phyloP scores from a whole-genome alignment of 208 protist species.

The Acanthamoeba rhysodes region DNA sequence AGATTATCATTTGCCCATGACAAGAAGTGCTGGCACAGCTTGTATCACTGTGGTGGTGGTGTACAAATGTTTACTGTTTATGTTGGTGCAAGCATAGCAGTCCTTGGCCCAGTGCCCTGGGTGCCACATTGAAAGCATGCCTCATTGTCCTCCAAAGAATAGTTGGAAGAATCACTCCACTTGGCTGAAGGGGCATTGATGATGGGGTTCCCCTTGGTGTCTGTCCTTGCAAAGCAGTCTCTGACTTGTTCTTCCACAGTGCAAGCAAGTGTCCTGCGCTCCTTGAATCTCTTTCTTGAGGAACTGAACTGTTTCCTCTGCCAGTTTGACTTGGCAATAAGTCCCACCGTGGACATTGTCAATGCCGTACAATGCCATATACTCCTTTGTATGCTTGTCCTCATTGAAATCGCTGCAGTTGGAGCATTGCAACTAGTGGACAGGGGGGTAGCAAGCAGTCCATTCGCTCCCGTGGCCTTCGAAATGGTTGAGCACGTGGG shows the following conservation, averaged over 20 bases:
- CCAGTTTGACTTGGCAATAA: background rate
- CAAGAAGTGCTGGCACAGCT: too few relatives aligned
- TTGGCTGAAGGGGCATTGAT: too few relatives aligned
- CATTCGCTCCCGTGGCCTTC: background rate
- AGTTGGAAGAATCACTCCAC: background rate
- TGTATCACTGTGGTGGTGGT: too few relatives aligned
- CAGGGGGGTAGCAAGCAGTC: background rate
- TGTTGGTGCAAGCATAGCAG: background rate
- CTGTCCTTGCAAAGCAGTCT: background rate
- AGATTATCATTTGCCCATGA: too few relatives aligned
- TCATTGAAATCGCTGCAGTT: background rate
- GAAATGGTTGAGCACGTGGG: background rate
- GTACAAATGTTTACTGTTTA: background rate
- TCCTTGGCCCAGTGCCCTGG: background rate
- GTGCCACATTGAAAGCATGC: background rate
- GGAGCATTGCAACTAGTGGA: background rate
- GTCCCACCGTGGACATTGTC: constrained; percentile 17
- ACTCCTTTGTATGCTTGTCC: constrained; percentile 6
- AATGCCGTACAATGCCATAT: constrained; percentile 4
- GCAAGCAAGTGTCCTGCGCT: background rate
- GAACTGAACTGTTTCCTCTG: background rate
- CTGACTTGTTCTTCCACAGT: background rate
- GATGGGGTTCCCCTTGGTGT: background rate
- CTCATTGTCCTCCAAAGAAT: background rate
- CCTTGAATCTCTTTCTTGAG: background rate